Base-by-base conservation (phyloP, 2,329 filamentous ascomycete species). In the Sarocladiaceae sp. region DNA sequence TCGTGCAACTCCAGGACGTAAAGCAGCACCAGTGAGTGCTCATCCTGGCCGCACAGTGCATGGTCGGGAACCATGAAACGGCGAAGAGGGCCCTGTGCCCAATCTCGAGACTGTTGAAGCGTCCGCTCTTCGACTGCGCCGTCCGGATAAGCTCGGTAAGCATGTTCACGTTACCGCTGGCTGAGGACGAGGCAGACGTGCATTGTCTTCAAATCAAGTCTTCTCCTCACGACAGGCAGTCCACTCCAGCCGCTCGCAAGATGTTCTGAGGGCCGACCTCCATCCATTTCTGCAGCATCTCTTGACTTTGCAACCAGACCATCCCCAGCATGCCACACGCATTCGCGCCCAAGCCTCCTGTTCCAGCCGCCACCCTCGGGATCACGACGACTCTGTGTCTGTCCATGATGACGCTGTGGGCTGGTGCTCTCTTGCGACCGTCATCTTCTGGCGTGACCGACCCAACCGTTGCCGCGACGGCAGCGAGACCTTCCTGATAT, bases 301-400 rank as follows among this genome's bases (percentile, higher is more conserved):
- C 37, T 3, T 49, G 43, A 10, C 24, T 27, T 12, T 40, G 45
- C 31, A 47, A 39, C 50, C 50, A 52, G 3, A 35, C 21, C 40
- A 64, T 61, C 0, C 72, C 72, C 41, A 74, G 43, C 70, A 74
- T 73, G 1, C 68, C 70, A 1, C 62, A 60, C 1, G 69, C 60
- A 50, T 74, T 73, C 1, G 65, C 66, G 32, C 62, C 68, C 1
- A 63, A 57, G 0, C 61, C 64, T 9, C 20, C 40, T 13, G 63
- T 56, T 0, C 55, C 59, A 0, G 57, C 63, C 3, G 47, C 53
- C 12, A 61, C 57, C 19, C 72, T 58, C 3, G 72, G 72, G 19
- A 74, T 61, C 2, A 74, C 64, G n/a, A 74, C 51, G 18, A 76
- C 63, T 58, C 66, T 67, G 19, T 63, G 58, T 21, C 59, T 56